phyloP scores from a whole-genome alignment of 2,329 filamentous ascomycete genomes.

The Clathrospora elynae region DNA sequence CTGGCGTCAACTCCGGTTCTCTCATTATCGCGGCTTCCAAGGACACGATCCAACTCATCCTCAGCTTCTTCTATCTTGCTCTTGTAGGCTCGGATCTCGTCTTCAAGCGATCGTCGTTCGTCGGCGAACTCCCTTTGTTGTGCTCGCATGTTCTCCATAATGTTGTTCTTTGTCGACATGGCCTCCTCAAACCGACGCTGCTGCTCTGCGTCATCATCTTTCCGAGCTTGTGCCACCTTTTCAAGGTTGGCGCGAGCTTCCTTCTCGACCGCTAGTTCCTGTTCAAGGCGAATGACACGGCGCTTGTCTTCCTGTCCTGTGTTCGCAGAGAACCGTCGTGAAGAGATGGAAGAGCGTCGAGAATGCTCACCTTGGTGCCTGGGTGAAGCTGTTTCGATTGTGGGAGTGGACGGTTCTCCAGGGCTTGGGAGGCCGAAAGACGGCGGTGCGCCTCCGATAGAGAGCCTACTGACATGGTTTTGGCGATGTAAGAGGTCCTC shows the following conservation, averaged over 20 bases:
- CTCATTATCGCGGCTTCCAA: conserved; percentile 83
- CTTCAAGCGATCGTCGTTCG: conserved; percentile 81
- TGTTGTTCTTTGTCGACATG: conserved; percentile 89
- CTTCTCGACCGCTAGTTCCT: conserved; percentile 75
- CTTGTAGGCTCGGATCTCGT: conserved; percentile 77
- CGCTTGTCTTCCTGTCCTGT: conserved; percentile 66
- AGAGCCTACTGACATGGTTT: conserved; percentile 60
- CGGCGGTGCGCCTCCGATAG: conserved; percentile 55
- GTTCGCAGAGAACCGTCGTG: conserved; percentile 65
- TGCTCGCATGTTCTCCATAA: conserved; percentile 92
- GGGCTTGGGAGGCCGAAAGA: conserved; percentile 41
- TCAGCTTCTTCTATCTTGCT: conserved; percentile 84
- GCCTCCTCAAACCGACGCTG: conserved; percentile 79
- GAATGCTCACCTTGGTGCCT: conserved; percentile 54
- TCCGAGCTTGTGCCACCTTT: conserved; percentile 67
- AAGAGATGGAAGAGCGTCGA: conserved; percentile 64
- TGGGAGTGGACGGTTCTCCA: conserved; percentile 46
- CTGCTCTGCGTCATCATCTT: conserved; percentile 62
- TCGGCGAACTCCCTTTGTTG: conserved; percentile 85
- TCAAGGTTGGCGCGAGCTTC: conserved; percentile 70
- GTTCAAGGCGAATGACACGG: conserved; percentile 71
- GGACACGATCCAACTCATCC: conserved; percentile 84
- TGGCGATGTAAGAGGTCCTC: conserved; percentile 93
- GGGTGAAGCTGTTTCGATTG: conserved; percentile 43
- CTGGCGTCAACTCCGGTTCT: conserved; percentile 71